Percentiles rank a stretch among this genome's conserved stretches.
These are phyloP conservation scores for Teratosphaeria gauchensis DNA, from an alignment of 2,329 filamentous ascomycete genomes.

Conservation along the genomic window DNA sequence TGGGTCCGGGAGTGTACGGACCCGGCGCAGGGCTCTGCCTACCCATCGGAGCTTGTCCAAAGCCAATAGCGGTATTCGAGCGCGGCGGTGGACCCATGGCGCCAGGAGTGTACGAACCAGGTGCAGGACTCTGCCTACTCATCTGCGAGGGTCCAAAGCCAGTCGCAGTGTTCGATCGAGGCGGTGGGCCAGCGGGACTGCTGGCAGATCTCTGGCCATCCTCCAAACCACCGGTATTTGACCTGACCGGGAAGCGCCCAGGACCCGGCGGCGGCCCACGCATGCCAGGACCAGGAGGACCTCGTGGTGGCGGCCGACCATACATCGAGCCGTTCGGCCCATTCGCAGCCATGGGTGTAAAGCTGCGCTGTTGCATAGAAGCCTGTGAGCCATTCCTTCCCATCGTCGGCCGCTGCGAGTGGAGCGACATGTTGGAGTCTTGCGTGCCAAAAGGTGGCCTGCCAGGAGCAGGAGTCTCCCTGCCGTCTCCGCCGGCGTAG, in stretches of 20 bases:
- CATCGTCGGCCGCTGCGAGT: slow-evolving; percentile 10
- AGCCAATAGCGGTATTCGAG: slow-evolving; percentile 12
- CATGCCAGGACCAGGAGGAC: not conserved
- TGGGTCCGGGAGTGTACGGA: not conserved
- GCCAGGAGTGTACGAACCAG: not conserved
- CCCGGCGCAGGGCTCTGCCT: not conserved
- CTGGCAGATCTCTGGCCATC: not conserved
- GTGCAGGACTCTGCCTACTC: not conserved
- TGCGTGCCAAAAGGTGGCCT: slow-evolving; percentile 18
- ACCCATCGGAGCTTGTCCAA: not conserved
- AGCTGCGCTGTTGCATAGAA: slow-evolving; percentile 5
- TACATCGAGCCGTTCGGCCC: not conserved
- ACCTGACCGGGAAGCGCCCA: not conserved
- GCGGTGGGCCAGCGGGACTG: not conserved
- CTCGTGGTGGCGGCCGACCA: not conserved
- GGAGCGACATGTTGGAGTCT: slow-evolving; percentile 14
- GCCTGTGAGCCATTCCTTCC: slow-evolving; percentile 4
- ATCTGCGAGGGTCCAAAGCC: not conserved
- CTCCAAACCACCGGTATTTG: not conserved
- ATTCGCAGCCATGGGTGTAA: slow-evolving; percentile 7
- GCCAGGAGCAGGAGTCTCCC: slow-evolving; percentile 5
- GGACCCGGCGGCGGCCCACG: not conserved
- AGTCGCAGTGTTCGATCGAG: not conserved
- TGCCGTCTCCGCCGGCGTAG: slow-evolving; percentile 7
- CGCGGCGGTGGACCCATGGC: slow-evolving; percentile 5